A percentile compares a stretch with the other conserved stretches of the same genome.
Conservation (phyloP, 306 rosid genomes). For the Corylus avellana region DNA sequence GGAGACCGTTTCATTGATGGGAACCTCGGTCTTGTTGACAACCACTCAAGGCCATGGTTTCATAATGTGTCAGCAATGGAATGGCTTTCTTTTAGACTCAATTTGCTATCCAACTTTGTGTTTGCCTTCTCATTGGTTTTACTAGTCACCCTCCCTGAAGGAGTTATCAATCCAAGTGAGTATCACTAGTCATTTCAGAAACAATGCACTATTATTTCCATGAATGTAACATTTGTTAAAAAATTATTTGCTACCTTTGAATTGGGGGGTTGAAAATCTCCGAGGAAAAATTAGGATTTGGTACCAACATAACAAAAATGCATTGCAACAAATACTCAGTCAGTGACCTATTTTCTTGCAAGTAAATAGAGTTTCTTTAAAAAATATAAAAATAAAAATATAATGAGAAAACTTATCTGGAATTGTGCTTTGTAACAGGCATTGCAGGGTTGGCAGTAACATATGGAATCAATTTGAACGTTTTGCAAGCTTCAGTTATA, state of each 20-base stretch:
- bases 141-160: conserved; percentile 88
- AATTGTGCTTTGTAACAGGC: conserved; percentile 51
- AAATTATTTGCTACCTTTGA: not conserved
- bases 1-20: conserved; percentile 62
- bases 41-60: conserved; percentile 91
- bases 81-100: conserved; percentile 92
- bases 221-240: no score
- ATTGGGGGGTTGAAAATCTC: not conserved
- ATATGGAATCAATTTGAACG: conserved; percentile 90
- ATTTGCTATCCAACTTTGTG: conserved; percentile 84
- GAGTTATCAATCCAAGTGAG: conserved; percentile 91
- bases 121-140: conserved; percentile 84
- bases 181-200: conserved; percentile 15
- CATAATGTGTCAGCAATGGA: conserved; percentile 93
- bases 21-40: conserved; percentile 71
- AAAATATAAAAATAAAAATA: not conserved
- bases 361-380: not conserved
- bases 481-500: conserved; percentile 79
- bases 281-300: not conserved
- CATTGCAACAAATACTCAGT: not conserved
- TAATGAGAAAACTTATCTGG: conserved; percentile 2
- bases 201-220: not conserved
- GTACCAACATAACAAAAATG: not conserved
- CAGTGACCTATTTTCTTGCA: not conserved
- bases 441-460: conserved; percentile 97